Conservation (phyloP, 2,329 filamentous ascomycete species). For the Exophiala aquamarina region DNA sequence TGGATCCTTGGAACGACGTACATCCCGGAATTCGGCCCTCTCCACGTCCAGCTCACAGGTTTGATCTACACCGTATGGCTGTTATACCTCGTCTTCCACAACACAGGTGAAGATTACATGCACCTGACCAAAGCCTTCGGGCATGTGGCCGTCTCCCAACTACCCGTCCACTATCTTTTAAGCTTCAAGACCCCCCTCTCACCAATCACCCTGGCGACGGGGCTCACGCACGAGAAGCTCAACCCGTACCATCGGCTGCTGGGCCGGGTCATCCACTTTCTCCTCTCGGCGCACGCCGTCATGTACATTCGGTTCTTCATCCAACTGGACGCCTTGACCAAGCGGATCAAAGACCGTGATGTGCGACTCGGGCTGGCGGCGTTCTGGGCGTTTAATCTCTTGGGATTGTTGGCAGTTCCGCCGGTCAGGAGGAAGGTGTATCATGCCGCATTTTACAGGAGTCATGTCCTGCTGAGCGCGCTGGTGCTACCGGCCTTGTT, state of each 20-base stretch:
- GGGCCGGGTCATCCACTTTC: constrained; percentile 53
- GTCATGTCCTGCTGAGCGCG: constrained; percentile 54
- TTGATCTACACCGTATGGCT: constrained; percentile 24
- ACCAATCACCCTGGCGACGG: constrained; percentile 53
- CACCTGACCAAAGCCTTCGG: constrained; percentile 64
- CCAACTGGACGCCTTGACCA: constrained; percentile 48
- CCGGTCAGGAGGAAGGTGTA: constrained; percentile 49
- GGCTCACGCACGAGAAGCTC: constrained; percentile 55
- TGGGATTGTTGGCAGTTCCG: constrained; percentile 51
- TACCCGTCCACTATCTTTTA: constrained; percentile 61
- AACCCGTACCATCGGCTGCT: constrained; percentile 59
- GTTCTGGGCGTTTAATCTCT: constrained; percentile 43
- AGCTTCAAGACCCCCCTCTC: constrained; percentile 37
- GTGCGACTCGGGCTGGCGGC: constrained; percentile 57
- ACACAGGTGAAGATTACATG: constrained; percentile 51
- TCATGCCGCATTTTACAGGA: constrained; percentile 53
- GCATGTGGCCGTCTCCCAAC: constrained; percentile 59
- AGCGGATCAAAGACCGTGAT: constrained; percentile 57
- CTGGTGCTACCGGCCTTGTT: constrained; percentile 51
- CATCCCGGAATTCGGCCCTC: constrained; percentile 23
- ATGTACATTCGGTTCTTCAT: constrained; percentile 62
- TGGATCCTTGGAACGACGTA: constrained; percentile 24
- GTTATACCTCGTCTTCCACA: constrained; percentile 18
- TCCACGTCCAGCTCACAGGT: constrained; percentile 20
- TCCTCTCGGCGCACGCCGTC: constrained; percentile 53